Evolutionary conservation across 2,329 filamentous ascomycete genomes (phyloP), one percentile per base, ranked within the genome.

Genomic region (Xylaria sp.): DNA sequence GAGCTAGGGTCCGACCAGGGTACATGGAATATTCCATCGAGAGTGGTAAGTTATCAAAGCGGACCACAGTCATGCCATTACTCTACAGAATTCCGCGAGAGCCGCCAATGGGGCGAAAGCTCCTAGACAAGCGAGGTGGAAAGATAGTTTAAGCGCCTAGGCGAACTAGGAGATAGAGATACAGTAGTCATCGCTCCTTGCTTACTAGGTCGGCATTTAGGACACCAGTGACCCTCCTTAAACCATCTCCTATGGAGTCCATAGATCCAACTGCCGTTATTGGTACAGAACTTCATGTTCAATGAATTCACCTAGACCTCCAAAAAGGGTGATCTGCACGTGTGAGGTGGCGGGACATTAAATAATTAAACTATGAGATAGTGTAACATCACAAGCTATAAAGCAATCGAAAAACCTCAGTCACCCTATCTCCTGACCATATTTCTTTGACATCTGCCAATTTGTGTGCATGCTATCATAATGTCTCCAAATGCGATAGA

Each of bases 401-500:
- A 66, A 63, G 2, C n/a, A n/a, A 27, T 42, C 2, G n/a, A 38
- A 17, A 36, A 11, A 25, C 25, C 13, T 27, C 11, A 27, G 33
- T 39, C 36, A 42, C 15, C 13, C 13, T 25, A 49, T 20, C 50
- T 11, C 20, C 20, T 42, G 27, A n/a, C 33, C 22, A n/a, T n/a
- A 51, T 15, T 36, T 39, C 38, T 5, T 45, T 36, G 38, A 57
- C 20, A 50, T 22, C 27, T 27, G 42, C 29, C 20, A 20, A 47
- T 11, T 39, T 59, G 47, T 11, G 15, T 59, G 27, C 33, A 47
- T 53, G 11, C n/a, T 45, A 25, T 54, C 27, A 67, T 45, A 39
- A 68, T 66, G 63, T 68, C 57, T 36, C 59, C 58, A 17, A 68
- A 53, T 22, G 47, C 62, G 13, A 36, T 63, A 62, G 55, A 67